Base-by-base conservation (phyloP, 176 grass and related monocot species). In the Oryza meyeriana region DNA sequence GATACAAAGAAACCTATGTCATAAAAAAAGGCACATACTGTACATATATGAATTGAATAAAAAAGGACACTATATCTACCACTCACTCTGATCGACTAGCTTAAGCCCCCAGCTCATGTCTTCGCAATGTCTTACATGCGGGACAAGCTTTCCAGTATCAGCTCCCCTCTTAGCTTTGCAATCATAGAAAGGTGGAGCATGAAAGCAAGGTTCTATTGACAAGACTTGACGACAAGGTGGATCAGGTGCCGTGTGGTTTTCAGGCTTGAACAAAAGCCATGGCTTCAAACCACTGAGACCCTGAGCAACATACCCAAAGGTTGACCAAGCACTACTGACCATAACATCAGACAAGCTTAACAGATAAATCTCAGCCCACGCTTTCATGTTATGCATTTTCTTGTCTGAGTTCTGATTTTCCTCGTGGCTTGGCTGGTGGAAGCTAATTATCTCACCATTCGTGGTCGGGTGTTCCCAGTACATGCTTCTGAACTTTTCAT, bases 161-260 rank as follows among this genome's bases (percentile, higher is more conserved):
- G 52, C 22, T 45, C 93, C 88, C 78, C 3, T 83, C 85, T 91
- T 93, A 40, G 82, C 1, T 75, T 94, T 92, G 80, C 95, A 98
- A 79, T 94, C 95, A 64, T 84, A 94, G 71, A 81, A 94, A 40
- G 96, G 96, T 40, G 96, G 96, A 63, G 88, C 71, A 82, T 95
- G 93, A 59, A 95, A 99, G 40, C 96, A 99, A n/a, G 93, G 96
- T 72, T 99, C 96, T 38, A 93, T 90, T 4, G 96, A 99, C 87
- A 90, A 61, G 58, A 81, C 96, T 77, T 85, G 89, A 9, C 73
- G 76, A 73, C 96, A 95, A 52, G 93, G 84, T 10, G 93, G 90
- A 69, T 93, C 65, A 4, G 93, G 95, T 8, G 66, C 71, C 14
- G 92, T 98, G 47, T 20, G 85, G n/a, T 95, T 95, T 31, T 82